Percentiles rank a stretch among this genome's conserved stretches.
These are phyloP conservation scores for Scalesia atractyloides DNA, from an alignment of 129 eudicot genomes.

Conservation along the genomic window DNA sequence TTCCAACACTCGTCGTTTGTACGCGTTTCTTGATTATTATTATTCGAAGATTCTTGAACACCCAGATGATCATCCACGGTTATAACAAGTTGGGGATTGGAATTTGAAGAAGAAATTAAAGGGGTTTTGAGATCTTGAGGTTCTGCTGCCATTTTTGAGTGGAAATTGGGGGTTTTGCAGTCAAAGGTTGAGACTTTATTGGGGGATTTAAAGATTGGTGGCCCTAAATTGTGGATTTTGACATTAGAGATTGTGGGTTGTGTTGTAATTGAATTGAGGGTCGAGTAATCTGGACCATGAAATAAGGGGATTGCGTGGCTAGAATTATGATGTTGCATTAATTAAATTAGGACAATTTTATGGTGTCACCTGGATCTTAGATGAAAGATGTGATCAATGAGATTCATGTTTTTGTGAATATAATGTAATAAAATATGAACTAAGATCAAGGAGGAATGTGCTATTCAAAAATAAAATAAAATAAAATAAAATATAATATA, in stretches of 20 bases:
- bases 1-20: conserved; percentile 16
- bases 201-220: neutral
- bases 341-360: conserved; percentile 7
- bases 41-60: conserved; percentile 6
- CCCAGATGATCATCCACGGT: conserved; percentile 13
- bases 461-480: no score
- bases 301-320: conserved; percentile 20
- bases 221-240: neutral
- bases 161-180: neutral
- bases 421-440: no score
- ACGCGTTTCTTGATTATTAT: conserved; percentile 23
- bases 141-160: conserved; percentile 41
- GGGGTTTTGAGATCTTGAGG: conserved; percentile 46
- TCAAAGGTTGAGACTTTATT: conserved; percentile 6
- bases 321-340: conserved; percentile 13
- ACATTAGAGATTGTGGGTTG: neutral
- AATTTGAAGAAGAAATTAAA: conserved; percentile 17
- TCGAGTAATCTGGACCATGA: conserved; percentile 24
- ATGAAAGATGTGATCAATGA: neutral
- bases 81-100: neutral
- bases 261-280: conserved; percentile 25
- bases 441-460: no score
- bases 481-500: no score
- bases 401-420: neutral
- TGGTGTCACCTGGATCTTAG: neutral